Conservation (phyloP, 106 monocot genomes). For the Vanilla planifolia region DNA sequence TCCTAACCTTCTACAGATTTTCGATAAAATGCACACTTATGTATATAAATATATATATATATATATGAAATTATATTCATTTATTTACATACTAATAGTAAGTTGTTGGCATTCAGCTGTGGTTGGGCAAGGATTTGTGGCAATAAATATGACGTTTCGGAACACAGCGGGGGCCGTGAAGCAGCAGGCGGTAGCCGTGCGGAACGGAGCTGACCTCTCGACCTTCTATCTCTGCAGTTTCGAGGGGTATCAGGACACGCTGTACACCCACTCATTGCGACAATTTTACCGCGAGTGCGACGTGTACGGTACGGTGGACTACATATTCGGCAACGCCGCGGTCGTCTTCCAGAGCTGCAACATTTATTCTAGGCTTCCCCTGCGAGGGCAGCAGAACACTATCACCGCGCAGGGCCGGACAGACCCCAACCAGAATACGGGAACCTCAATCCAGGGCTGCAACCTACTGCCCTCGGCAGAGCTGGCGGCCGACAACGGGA, state of each 20-base stretch:
- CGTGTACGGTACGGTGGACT: constrained; percentile 84
- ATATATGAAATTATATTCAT: no score
- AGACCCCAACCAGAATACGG: constrained; percentile 89
- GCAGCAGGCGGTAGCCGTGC: constrained; percentile 71
- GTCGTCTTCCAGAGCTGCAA: constrained; percentile 83
- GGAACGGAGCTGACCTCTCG: constrained; percentile 70
- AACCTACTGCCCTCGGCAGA: constrained; percentile 31
- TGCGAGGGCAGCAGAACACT: constrained; percentile 61
- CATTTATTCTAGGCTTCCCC: constrained; percentile 57
- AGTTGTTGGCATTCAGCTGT: no score
- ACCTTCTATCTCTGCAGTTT: constrained; percentile 75
- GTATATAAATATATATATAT: no score
- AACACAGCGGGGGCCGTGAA: constrained; percentile 77
- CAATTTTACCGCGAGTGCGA: constrained; percentile 79
- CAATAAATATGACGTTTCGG: constrained; percentile 52
- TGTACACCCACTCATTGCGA: constrained; percentile 71
- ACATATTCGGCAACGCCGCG: constrained; percentile 86
- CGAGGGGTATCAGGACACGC: constrained; percentile 79
- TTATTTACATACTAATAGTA: no score
- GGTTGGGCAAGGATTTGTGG: constrained; percentile 69
- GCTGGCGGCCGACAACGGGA: constrained; percentile 18
- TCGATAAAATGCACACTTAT: no score
- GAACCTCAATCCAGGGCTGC: constrained; percentile 61
- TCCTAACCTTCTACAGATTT: no score
- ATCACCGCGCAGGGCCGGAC: constrained; percentile 82